phyloP scores from a whole-genome alignment of 805 yeast species.

The Kodamaea sagamina region DNA sequence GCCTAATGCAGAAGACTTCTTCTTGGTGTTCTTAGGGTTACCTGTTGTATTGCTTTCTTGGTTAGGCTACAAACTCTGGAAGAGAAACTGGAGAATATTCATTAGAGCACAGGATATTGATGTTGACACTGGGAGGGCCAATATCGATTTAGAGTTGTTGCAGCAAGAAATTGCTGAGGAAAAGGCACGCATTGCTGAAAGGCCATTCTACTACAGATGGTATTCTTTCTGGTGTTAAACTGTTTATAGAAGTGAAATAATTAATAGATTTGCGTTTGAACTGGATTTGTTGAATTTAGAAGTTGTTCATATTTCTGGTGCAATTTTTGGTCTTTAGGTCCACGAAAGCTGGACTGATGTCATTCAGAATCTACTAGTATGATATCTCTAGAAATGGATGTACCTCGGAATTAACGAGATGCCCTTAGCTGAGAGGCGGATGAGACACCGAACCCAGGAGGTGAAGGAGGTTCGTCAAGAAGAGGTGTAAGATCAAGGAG shows the following conservation, averaged over 20 bases:
- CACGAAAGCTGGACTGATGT: no score
- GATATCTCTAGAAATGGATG: no score
- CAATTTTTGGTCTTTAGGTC: no score
- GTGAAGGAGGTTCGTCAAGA: no score
- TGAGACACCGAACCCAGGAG: no score
- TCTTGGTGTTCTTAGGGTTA: slow-evolving; percentile 48
- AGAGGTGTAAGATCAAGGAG: no score
- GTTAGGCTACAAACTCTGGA: slow-evolving; percentile 45
- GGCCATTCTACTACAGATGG: slow-evolving; percentile 47
- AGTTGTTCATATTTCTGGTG: no score
- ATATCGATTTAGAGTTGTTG: slow-evolving; percentile 54
- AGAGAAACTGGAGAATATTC: slow-evolving; percentile 45
- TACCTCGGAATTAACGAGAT: background rate
- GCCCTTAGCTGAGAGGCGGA: no score
- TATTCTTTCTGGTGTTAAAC: slow-evolving; percentile 58
- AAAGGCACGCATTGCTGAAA: slow-evolving; percentile 46
- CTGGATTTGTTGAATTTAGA: no score
- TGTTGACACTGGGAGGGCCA: slow-evolving; percentile 62
- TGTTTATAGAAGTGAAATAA: background rate
- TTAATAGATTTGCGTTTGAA: slow-evolving; percentile 5
- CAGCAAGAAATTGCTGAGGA: slow-evolving; percentile 60
- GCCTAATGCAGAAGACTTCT: slow-evolving; percentile 39
- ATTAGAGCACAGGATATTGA: slow-evolving; percentile 53
- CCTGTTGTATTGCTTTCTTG: slow-evolving; percentile 47
- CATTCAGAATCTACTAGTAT: no score